These are phyloP conservation scores for Elasticomyces elasticus DNA, from an alignment of 495 filamentous ascomycete genomes.

Conservation along the genomic window DNA sequence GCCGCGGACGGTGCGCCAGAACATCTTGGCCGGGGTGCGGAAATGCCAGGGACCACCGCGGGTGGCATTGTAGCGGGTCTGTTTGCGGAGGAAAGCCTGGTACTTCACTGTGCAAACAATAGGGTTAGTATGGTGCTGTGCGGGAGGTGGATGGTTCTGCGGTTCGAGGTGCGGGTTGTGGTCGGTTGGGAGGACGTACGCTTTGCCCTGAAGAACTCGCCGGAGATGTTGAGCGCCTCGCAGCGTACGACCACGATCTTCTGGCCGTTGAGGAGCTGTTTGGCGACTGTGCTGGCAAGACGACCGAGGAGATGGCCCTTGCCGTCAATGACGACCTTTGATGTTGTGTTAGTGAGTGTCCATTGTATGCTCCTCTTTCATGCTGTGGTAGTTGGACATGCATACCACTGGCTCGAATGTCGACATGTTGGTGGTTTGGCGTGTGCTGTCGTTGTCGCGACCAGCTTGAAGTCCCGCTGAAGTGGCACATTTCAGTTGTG, in stretches of 20 bases:
- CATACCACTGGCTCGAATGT: constrained; percentile 10
- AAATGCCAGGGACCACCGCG: constrained; percentile 99
- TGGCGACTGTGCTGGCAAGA: constrained; percentile 95
- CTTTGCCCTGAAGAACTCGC: constrained; percentile 99
- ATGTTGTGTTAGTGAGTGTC: neutral
- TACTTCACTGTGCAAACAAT: constrained; percentile 79
- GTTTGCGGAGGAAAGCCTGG: constrained; percentile 98
- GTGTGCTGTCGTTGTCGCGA: neutral
- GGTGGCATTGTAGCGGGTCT: constrained; percentile 97
- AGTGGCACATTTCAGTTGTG: too few relatives aligned
- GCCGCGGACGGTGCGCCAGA: constrained; percentile 99
- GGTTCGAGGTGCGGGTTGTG: neutral
- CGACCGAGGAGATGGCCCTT: constrained; percentile 99
- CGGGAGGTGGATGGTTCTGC: neutral
- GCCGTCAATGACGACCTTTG: constrained; percentile 74
- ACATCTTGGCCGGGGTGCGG: constrained; percentile 95
- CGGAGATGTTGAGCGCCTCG: constrained; percentile 98
- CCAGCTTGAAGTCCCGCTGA: neutral
- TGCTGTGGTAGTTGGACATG: neutral
- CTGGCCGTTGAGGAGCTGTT: constrained; percentile 98
- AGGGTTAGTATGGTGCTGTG: constrained; percentile 4
- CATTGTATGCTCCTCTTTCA: neutral
- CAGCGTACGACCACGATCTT: constrained; percentile 98
- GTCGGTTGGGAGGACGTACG: constrained; percentile 56
- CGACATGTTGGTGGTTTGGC: constrained; percentile 1